phyloP scores from a whole-genome alignment of 495 filamentous ascomycete genomes.

The Xylaria telfairii region DNA sequence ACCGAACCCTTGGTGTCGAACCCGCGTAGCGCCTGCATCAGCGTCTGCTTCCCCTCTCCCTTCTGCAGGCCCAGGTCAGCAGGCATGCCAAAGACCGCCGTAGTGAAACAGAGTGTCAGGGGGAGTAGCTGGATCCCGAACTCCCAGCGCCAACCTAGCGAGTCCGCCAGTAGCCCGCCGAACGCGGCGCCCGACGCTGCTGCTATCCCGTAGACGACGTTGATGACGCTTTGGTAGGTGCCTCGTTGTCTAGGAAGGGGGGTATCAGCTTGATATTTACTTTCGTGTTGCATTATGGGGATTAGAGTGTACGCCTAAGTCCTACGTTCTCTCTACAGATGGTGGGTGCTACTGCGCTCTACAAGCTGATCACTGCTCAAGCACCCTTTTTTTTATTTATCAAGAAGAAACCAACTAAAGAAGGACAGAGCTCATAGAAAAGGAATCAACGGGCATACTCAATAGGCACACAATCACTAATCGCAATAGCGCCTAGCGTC shows the following conservation, averaged over 20 bases:
- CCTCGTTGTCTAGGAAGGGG: slow-evolving; percentile 56
- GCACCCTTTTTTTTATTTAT: background rate
- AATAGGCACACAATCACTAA: slow-evolving; percentile 76
- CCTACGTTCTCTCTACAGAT: background rate
- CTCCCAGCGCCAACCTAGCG: slow-evolving; percentile 76
- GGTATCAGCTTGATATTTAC: background rate
- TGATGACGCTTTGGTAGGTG: slow-evolving; percentile 78
- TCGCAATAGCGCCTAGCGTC: slow-evolving; percentile 74
- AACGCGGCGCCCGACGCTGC: slow-evolving; percentile 72
- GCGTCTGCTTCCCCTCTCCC: slow-evolving; percentile 48
- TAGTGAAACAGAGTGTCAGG: slow-evolving; percentile 63
- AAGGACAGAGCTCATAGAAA: background rate
- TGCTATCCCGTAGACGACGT: slow-evolving; percentile 67
- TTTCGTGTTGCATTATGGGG: background rate
- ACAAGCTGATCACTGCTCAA: background rate
- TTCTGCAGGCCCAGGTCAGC: slow-evolving; percentile 61
- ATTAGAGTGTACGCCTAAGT: background rate
- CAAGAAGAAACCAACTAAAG: background rate
- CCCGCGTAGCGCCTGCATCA: slow-evolving; percentile 64
- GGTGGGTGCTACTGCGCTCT: background rate
- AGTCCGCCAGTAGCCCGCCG: slow-evolving; percentile 76
- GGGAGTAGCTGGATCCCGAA: slow-evolving; percentile 70
- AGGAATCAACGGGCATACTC: slow-evolving; percentile 54
- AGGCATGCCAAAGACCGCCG: slow-evolving; percentile 65
- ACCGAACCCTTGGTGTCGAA: slow-evolving; percentile 74